phyloP scores from a whole-genome alignment of 352 stramenopile genomes.

The Globisporangium emineosum region DNA sequence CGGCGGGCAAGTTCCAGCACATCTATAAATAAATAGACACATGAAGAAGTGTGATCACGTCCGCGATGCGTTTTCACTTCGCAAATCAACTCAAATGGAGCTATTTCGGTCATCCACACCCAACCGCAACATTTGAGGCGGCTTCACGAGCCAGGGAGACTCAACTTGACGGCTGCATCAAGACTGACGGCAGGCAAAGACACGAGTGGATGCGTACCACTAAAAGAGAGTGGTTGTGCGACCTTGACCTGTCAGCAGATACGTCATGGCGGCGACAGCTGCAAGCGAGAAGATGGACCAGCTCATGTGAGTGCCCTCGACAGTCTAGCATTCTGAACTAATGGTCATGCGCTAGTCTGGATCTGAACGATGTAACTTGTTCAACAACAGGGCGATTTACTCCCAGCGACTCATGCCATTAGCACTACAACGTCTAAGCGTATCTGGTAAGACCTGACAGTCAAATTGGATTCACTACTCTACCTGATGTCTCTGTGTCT shows the following conservation, averaged over 20 bases:
- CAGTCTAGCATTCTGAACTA: not conserved
- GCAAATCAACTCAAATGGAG: not conserved
- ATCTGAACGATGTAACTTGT: not conserved
- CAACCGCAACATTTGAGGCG: not conserved
- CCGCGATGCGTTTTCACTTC: not conserved
- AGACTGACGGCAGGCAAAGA: not conserved
- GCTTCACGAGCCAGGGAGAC: not conserved
- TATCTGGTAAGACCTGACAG: conserved; percentile 29
- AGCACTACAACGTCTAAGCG: conserved; percentile 43
- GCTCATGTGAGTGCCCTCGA: conserved; percentile 39
- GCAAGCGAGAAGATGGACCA: conserved; percentile 46
- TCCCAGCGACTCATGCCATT: conserved; percentile 39
- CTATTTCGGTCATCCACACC: conserved; percentile 3
- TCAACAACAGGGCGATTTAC: conserved; percentile 31
- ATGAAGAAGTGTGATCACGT: not conserved
- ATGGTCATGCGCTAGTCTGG: not conserved
- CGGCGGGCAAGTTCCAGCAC: conserved; percentile 1
- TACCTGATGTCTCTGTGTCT: not conserved
- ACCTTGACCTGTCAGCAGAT: not conserved
- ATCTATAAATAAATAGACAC: conserved; percentile 4
- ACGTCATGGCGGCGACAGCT: conserved; percentile 34
- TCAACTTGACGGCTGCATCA: not conserved
- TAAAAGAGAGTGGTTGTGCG: not conserved
- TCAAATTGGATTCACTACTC: not conserved
- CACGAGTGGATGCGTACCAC: not conserved